phyloP scores from a whole-genome alignment of 768 basidiomycete genomes.

The Dioszegia aurantiaca region DNA sequence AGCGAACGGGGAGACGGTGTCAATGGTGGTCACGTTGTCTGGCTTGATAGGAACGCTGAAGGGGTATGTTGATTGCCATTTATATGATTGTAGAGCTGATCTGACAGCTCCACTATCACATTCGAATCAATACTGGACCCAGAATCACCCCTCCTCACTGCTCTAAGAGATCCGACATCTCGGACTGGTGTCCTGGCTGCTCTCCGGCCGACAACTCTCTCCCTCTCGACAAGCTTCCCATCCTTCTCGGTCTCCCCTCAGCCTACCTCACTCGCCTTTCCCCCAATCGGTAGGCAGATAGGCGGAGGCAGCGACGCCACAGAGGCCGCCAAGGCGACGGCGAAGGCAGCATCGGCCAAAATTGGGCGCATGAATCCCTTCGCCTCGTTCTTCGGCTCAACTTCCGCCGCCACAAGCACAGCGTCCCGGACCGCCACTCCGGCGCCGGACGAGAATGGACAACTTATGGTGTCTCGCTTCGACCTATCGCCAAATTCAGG shows the following conservation, averaged over 20 bases:
- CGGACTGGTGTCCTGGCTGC: conserved; percentile 31
- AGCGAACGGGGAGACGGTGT: neutral
- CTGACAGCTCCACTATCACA: conserved; percentile 53
- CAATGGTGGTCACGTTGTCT: conserved; percentile 67
- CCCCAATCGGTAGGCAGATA: conserved; percentile 52
- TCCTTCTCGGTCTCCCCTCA: conserved; percentile 55
- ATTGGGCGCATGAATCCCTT: conserved; percentile 66
- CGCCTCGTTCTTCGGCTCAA: conserved; percentile 69
- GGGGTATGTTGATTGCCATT: conserved; percentile 56
- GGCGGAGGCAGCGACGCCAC: conserved; percentile 55
- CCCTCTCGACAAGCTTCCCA: conserved; percentile 20
- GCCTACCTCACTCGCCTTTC: conserved; percentile 51
- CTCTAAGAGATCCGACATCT: conserved; percentile 33
- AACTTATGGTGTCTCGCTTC: conserved; percentile 2
- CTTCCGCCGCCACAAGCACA: conserved; percentile 50
- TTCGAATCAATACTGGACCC: conserved; percentile 57
- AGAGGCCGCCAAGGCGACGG: conserved; percentile 45
- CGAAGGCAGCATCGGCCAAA: conserved; percentile 28
- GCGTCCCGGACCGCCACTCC: conserved; percentile 33
- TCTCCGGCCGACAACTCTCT: conserved; percentile 26
- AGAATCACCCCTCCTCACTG: conserved; percentile 30
- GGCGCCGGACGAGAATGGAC: conserved; percentile 4
- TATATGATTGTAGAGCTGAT: conserved; percentile 3
- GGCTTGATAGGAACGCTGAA: conserved; percentile 72
- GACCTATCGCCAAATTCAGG: conserved; percentile 57